Percentiles rank a stretch among this genome's conserved stretches.
Evolutionary conservation across 768 basidiomycete genomes (phyloP).

Genomic region (Gautieria morchelliformis): DNA sequence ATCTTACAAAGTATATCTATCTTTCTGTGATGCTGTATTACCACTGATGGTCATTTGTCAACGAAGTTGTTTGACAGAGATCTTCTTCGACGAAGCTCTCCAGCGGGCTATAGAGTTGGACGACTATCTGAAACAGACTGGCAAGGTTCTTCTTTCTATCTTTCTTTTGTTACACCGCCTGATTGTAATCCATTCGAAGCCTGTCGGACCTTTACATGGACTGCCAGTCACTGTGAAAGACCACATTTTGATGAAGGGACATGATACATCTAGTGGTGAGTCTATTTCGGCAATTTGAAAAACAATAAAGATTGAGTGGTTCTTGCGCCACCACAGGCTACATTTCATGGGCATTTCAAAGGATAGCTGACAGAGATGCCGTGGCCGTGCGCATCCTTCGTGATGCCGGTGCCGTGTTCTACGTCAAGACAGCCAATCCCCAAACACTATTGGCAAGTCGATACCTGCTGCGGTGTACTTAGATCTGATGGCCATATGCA

Average conservation of each 20-base stretch:
- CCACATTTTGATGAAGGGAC: slow-evolving; percentile 35
- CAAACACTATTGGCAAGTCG: slow-evolving; percentile 37
- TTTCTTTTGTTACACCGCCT: not conserved
- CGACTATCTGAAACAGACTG: slow-evolving; percentile 33
- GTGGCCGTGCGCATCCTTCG: slow-evolving; percentile 35
- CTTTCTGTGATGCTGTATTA: not conserved
- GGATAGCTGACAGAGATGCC: slow-evolving; percentile 30
- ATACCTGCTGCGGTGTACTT: slow-evolving; percentile 10
- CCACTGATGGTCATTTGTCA: not conserved
- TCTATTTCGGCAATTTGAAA: not conserved
- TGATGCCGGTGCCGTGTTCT: slow-evolving; percentile 36
- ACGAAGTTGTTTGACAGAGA: slow-evolving; percentile 39
- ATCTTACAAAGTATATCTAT: slow-evolving; percentile 16
- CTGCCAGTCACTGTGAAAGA: slow-evolving; percentile 40
- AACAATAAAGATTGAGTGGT: not conserved
- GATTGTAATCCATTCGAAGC: not conserved
- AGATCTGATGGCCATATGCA: slow-evolving; percentile 17
- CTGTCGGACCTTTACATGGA: slow-evolving; percentile 41
- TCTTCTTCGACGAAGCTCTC: slow-evolving; percentile 45
- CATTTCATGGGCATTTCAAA: slow-evolving; percentile 30
- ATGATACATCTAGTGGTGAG: slow-evolving; percentile 31
- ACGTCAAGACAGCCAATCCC: slow-evolving; percentile 38
- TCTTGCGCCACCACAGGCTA: slow-evolving; percentile 10
- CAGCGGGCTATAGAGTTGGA: slow-evolving; percentile 41
- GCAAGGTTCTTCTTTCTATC: slow-evolving; percentile 21